Evolutionary conservation across 306 rosid genomes (phyloP).

Genomic region (Ormosia emarginata): DNA sequence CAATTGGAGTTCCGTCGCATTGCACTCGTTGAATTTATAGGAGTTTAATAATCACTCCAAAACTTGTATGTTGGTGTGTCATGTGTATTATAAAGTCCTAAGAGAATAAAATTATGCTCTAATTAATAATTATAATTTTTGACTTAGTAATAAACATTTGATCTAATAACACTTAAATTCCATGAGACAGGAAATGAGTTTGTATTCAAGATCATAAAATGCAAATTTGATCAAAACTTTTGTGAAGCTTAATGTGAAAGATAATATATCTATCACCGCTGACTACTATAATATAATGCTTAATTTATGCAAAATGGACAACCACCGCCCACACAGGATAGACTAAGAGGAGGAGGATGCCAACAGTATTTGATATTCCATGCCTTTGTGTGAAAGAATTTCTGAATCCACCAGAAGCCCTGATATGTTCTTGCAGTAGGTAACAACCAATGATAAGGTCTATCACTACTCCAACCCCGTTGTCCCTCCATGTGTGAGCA

Average conservation of each 20-base stretch:
- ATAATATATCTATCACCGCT: neutral
- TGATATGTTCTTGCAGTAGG: slow-evolving; percentile 82
- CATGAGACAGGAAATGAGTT: neutral
- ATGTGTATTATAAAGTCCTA: no score
- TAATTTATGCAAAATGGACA: slow-evolving; percentile 18
- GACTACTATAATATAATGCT: neutral
- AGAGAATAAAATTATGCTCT: no score
- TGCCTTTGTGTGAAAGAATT: slow-evolving; percentile 74
- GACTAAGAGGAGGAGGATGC: slow-evolving; percentile 67
- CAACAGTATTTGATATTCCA: slow-evolving; percentile 84
- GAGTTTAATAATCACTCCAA: no score
- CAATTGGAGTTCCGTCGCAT: neutral
- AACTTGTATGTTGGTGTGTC: no score
- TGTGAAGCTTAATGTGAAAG: neutral
- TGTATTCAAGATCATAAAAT: neutral
- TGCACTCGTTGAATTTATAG: neutral
- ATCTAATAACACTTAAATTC: neutral
- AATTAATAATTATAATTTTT: no score
- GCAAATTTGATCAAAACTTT: neutral
- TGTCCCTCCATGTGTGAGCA: slow-evolving; percentile 51
- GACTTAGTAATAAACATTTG: no score
- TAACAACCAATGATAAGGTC: slow-evolving; percentile 76
- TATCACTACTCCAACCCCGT: slow-evolving; percentile 53
- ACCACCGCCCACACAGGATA: slow-evolving; percentile 68
- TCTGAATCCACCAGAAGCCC: slow-evolving; percentile 89